phyloP scores from a whole-genome alignment of 139 green algal species.

The Coelastrella sp. region DNA sequence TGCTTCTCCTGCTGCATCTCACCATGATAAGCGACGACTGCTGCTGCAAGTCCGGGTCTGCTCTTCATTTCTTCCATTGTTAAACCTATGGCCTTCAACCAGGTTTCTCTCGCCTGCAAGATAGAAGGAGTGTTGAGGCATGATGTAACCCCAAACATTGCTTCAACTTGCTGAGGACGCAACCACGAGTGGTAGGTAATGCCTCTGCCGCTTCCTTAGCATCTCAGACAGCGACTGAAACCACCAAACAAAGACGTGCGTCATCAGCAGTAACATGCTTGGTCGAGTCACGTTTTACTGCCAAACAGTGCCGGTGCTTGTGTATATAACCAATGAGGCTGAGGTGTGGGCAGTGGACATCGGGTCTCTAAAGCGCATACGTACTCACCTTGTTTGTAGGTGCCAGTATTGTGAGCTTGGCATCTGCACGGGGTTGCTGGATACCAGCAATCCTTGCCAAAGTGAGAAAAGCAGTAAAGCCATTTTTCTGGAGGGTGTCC shows the following conservation, averaged over 20 bases:
- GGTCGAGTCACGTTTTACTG: no score
- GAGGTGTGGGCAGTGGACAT: no score
- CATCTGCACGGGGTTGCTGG: background rate
- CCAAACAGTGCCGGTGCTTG: no score
- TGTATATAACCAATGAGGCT: background rate
- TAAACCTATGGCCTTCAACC: background rate
- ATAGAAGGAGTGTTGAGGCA: background rate
- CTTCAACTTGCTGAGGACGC: no score
- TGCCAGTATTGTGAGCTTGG: background rate
- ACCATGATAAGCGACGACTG: constrained; percentile 30
- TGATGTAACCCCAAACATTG: no score
- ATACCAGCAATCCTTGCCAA: background rate
- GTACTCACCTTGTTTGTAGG: background rate
- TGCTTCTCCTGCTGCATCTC: background rate
- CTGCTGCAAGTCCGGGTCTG: constrained; percentile 8
- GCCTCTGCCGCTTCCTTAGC: no score
- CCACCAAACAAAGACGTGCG: background rate
- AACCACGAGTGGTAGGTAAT: no score
- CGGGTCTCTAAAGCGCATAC: background rate
- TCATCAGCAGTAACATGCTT: background rate
- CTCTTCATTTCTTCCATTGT: constrained; percentile 21
- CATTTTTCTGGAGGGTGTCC: background rate
- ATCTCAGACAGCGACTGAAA: no score
- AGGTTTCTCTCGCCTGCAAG: background rate
- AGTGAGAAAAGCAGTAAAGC: background rate